Conservation (phyloP, 2,329 filamentous ascomycete genomes). For the Pseudogymnoascus sp. region DNA sequence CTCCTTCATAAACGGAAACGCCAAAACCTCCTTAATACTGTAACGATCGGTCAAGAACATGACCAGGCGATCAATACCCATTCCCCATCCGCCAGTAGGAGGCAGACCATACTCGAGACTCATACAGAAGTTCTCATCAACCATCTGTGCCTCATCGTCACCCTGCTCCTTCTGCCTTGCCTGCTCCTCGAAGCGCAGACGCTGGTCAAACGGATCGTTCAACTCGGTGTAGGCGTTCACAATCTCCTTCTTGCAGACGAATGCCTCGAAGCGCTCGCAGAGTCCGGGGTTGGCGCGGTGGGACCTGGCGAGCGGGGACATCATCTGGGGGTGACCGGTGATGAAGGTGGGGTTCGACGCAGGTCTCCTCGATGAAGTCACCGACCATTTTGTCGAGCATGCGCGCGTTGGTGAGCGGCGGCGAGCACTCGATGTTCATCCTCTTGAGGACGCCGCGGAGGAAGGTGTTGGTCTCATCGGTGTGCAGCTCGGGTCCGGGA, state of each 20-base stretch:
- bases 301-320: slow-evolving; percentile 96
- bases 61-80: slow-evolving; percentile 89
- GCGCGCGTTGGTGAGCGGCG: slow-evolving; percentile 85
- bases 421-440: slow-evolving; percentile 81
- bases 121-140: slow-evolving; percentile 93
- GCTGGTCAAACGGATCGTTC: slow-evolving; percentile 94
- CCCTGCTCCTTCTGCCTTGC: slow-evolving; percentile 92
- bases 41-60: slow-evolving; percentile 97
- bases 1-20: slow-evolving; percentile 98
- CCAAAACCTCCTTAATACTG: slow-evolving; percentile 89
- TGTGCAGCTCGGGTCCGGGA: slow-evolving; percentile 81
- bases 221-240: slow-evolving; percentile 94
- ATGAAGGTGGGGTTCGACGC: slow-evolving; percentile 92
- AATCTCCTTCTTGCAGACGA: slow-evolving; percentile 96
- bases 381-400: slow-evolving; percentile 95
- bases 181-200: slow-evolving; percentile 88
- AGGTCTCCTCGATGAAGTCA: slow-evolving; percentile 91
- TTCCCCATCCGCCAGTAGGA: slow-evolving; percentile 91
- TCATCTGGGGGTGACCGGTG: slow-evolving; percentile 75
- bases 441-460: slow-evolving; percentile 79
- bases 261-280: slow-evolving; percentile 95
- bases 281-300: slow-evolving; percentile 75
- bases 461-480: slow-evolving; percentile 78
- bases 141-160: slow-evolving; percentile 91
- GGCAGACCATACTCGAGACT: slow-evolving; percentile 86